Conservation (phyloP, 768 basidiomycete genomes). For the Termitomyces sp. region DNA sequence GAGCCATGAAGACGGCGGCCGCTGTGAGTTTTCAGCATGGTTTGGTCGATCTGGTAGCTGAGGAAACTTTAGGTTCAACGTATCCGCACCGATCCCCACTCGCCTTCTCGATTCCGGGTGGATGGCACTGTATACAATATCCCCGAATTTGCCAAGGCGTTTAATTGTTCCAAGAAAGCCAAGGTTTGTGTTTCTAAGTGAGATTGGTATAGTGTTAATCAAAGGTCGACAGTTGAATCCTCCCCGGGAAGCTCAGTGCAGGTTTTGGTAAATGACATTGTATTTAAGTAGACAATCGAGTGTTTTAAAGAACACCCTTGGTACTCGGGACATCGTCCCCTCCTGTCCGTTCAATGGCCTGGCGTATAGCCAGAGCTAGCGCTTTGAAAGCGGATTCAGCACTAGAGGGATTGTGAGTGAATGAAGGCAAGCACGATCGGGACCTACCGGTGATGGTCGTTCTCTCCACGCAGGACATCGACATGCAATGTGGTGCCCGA, state of each 20-base stretch:
- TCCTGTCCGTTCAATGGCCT: slow-evolving; percentile 90
- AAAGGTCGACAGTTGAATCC: slow-evolving; percentile 60
- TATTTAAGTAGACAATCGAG: slow-evolving; percentile 1
- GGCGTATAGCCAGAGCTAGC: slow-evolving; percentile 86
- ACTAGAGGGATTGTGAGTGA: slow-evolving; percentile 32
- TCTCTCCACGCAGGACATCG: slow-evolving; percentile 90
- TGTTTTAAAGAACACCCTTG: slow-evolving; percentile 74
- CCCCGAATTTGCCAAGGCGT: slow-evolving; percentile 83
- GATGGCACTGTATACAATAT: slow-evolving; percentile 86
- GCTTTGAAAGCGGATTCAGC: slow-evolving; percentile 99
- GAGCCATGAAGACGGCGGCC: slow-evolving; percentile 71
- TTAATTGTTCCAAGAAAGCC: slow-evolving; percentile 70
- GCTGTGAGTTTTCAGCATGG: slow-evolving; percentile 40
- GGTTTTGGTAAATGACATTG: slow-evolving; percentile 56
- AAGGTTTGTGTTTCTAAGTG: slow-evolving; percentile 47
- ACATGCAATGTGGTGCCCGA: slow-evolving; percentile 92
- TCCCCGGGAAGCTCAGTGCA: slow-evolving; percentile 70
- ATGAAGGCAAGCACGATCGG: background rate
- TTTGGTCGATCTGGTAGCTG: background rate
- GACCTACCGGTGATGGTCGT: slow-evolving; percentile 92
- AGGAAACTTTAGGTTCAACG: slow-evolving; percentile 51
- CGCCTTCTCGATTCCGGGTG: slow-evolving; percentile 72
- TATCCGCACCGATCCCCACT: slow-evolving; percentile 85
- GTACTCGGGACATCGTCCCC: slow-evolving; percentile 92
- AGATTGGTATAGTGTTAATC: background rate